These are phyloP conservation scores for Pleurotus djamor DNA, from an alignment of 768 basidiomycete genomes.

Conservation along the genomic window DNA sequence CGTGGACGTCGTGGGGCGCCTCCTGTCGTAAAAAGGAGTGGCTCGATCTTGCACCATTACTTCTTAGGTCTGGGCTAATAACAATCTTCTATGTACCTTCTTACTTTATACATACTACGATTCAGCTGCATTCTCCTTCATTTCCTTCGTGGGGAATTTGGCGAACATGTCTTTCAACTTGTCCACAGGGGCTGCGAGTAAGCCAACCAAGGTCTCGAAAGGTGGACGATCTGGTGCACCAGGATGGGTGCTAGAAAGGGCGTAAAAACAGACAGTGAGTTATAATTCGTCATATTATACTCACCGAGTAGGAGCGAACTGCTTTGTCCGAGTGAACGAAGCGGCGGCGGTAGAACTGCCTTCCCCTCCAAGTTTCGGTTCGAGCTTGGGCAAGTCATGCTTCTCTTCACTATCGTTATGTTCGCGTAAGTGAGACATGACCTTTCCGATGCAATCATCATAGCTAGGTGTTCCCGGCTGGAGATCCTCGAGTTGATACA, in stretches of 20 bases:
- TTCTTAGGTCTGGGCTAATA: no score
- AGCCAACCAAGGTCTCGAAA: conserved; percentile 54
- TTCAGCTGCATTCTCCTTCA: conserved; percentile 28
- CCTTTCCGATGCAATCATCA: conserved; percentile 33
- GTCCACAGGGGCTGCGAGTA: conserved; percentile 56
- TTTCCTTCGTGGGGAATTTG: conserved; percentile 53
- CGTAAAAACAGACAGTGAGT: background rate
- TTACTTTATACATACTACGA: background rate
- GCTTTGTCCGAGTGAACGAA: conserved; percentile 55
- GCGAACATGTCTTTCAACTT: conserved; percentile 56
- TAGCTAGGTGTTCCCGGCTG: conserved; percentile 40
- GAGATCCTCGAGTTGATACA: conserved; percentile 46
- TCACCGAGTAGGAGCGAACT: conserved; percentile 59
- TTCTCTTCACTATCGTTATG: conserved; percentile 60
- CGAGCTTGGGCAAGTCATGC: conserved; percentile 54
- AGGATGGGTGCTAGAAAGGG: conserved; percentile 41
- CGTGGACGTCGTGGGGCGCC: no score
- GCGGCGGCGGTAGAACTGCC: conserved; percentile 42
- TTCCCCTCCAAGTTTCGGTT: conserved; percentile 41
- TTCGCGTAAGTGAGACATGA: conserved; percentile 46
- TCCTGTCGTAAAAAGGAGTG: no score
- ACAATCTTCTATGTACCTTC: no score
- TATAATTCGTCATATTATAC: conserved; percentile 11
- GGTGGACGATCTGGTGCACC: conserved; percentile 55
- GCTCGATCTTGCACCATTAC: no score